Base-by-base conservation (phyloP, 139 green algal genomes). In the Micractinium conductrix region DNA sequence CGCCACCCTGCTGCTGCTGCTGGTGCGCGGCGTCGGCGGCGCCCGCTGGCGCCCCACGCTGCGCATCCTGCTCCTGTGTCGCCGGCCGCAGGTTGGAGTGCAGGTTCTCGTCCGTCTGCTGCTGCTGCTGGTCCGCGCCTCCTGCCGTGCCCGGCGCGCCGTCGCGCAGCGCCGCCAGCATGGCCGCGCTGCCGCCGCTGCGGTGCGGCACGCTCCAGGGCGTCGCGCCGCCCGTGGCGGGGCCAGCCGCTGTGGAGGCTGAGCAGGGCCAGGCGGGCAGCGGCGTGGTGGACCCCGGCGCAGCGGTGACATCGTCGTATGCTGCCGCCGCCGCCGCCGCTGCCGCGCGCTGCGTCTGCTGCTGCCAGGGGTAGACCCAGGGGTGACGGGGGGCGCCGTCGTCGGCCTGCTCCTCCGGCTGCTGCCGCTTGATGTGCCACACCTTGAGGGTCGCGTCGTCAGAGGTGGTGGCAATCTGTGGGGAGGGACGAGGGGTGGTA, bases 401-500 rank as follows among this genome's bases (percentile, higher is more conserved):
- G n/a, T 74, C 76, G 9, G 58, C 55, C 58, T 72, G 76, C 78
- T 83, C 78, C 78, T 74, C 62, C 8, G 78, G 62, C 78, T 88
- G 73, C 72, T 43, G 58, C n/a, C 83, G 84, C 37, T 83, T 26
- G 30, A 92, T 44, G 43, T 55, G 79, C 94, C 94, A 97, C 60
- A 97, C 80, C 53, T 89, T 84, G 45, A 94, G 42, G 8, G 83
- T 89, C 0, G 83, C 82, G 78, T 97, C 92, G 81, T 97, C 94
- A 17, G 84, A 84, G 28, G 88, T 91, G 40, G 91, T 94, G 28
- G 90, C 91, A 30, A 96, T 73, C 76, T 86, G 72, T 80, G 30
- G 24, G 26, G 26, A 35, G 60, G 26, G 26, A 37, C 26, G 17
- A 19, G 21, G 58, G 22, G 19, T 9, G 6, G 33, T 33, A 72